A percentile compares a stretch with the other conserved stretches of the same genome.
These are phyloP conservation scores for Ascomycota sp. DNA, from an alignment of 2,329 filamentous ascomycete genomes.

Conservation along the genomic window DNA sequence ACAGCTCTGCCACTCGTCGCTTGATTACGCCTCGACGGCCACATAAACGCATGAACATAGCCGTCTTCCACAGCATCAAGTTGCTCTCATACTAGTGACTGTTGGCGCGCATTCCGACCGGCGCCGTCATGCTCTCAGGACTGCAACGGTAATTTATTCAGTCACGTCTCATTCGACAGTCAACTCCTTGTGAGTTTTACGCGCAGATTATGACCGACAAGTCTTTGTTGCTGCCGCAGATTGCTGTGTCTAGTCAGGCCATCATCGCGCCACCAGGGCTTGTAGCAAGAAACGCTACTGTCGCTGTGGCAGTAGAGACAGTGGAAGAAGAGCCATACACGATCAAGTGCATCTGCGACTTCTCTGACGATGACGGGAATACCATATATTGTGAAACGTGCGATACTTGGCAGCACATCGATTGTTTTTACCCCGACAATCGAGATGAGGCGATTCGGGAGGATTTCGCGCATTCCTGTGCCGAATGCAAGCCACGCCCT, in stretches of 20 bases:
- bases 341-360: constrained; percentile 94
- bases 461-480: constrained; percentile 62
- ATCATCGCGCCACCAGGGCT: constrained; percentile 12
- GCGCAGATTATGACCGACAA: constrained; percentile 40
- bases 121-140: constrained; percentile 37
- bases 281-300: constrained; percentile 18
- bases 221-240: constrained; percentile 27
- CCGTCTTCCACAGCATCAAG: constrained; percentile 3
- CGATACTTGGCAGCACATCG: constrained; percentile 95
- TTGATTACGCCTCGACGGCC: constrained; percentile 1
- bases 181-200: constrained; percentile 19
- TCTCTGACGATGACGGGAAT: constrained; percentile 83
- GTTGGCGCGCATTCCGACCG: constrained; percentile 19
- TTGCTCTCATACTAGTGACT: constrained; percentile 5
- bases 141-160: constrained; percentile 25
- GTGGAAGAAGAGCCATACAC: constrained; percentile 64
- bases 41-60: constrained; percentile 5
- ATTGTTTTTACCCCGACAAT: constrained; percentile 72
- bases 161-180: constrained; percentile 14
- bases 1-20: neutral
- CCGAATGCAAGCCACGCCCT: constrained; percentile 60
- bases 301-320: constrained; percentile 24
- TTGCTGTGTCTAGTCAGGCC: constrained; percentile 31
- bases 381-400: constrained; percentile 92
- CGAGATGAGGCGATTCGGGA: constrained; percentile 48